Conservation (phyloP, 768 basidiomycete genomes). For the Hypholoma fasciculare region DNA sequence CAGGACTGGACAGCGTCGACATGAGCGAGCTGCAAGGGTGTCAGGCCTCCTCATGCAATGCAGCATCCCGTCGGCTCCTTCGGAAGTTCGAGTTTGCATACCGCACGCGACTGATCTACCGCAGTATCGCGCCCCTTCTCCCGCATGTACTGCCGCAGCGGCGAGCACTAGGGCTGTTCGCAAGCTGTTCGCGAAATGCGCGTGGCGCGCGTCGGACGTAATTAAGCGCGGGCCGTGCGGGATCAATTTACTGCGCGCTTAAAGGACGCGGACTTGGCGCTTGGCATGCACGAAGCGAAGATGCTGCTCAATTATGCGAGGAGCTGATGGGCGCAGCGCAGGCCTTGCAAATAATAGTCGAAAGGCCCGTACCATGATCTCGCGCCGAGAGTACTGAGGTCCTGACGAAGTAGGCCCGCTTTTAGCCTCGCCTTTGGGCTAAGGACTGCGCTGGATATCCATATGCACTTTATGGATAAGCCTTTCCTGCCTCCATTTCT, state of each 20-base stretch:
- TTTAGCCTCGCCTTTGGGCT: no score
- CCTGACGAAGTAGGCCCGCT: no score
- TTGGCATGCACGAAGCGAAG: constrained; percentile 27
- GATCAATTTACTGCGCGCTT: not conserved
- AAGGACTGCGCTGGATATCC: no score
- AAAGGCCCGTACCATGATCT: not conserved
- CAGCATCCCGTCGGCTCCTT: constrained; percentile 41
- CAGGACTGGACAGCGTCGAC: constrained; percentile 32
- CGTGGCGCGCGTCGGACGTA: not conserved
- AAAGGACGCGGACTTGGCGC: constrained; percentile 20
- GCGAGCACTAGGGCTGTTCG: no score
- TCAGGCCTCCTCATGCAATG: constrained; percentile 32
- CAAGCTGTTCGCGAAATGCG: no score
- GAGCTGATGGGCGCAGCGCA: constrained; percentile 30
- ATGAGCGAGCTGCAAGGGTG: constrained; percentile 26
- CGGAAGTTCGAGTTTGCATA: constrained; percentile 34
- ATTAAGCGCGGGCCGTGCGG: not conserved
- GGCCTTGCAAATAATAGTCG: not conserved
- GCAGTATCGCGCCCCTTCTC: no score
- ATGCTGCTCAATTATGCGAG: constrained; percentile 14
- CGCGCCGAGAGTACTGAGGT: no score
- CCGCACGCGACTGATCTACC: constrained; percentile 25
- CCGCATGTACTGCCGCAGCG: constrained; percentile 30
- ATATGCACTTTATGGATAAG: no score
- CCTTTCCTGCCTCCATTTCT: no score